Conservation (phyloP, 495 filamentous ascomycete species). For the Apodospora peruviana region DNA sequence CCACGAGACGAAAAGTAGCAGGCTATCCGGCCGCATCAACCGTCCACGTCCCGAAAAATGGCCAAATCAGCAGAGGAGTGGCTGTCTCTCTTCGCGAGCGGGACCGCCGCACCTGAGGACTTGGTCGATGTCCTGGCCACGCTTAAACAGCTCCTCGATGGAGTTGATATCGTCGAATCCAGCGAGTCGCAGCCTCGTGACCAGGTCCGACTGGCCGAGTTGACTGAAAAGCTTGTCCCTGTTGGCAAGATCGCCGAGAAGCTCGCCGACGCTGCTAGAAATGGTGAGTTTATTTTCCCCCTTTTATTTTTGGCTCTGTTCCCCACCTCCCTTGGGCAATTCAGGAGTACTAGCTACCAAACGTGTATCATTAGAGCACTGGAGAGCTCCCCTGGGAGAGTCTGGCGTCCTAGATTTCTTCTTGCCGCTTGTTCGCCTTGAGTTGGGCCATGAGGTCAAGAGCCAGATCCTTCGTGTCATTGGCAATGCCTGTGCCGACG, state of each 20-base stretch:
- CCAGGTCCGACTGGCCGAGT: too few relatives aligned
- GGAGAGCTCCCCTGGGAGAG: constrained; percentile 60
- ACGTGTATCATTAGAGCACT: constrained; percentile 14
- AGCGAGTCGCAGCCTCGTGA: too few relatives aligned
- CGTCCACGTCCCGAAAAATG: too few relatives aligned
- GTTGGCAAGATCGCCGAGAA: constrained; percentile 51
- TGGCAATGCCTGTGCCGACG: constrained; percentile 80
- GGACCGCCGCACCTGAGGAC: too few relatives aligned
- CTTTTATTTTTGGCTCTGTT: not conserved
- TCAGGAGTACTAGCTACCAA: not conserved
- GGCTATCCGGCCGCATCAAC: too few relatives aligned
- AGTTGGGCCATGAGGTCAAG: constrained; percentile 27
- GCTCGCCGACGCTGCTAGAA: constrained; percentile 61
- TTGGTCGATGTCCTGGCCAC: too few relatives aligned
- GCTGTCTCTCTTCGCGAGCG: too few relatives aligned
- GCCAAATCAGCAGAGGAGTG: too few relatives aligned
- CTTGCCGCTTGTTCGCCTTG: constrained; percentile 44
- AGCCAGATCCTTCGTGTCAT: constrained; percentile 61
- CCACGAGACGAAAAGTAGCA: too few relatives aligned
- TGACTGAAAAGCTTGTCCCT: too few relatives aligned
- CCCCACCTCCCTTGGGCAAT: not conserved
- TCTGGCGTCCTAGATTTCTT: constrained; percentile 66
- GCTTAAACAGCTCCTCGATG: too few relatives aligned
- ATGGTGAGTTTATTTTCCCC: constrained; percentile 45
- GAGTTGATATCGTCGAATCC: too few relatives aligned